Conservation (phyloP, 2,329 filamentous ascomycete genomes). For the Alternaria incomplexa region DNA sequence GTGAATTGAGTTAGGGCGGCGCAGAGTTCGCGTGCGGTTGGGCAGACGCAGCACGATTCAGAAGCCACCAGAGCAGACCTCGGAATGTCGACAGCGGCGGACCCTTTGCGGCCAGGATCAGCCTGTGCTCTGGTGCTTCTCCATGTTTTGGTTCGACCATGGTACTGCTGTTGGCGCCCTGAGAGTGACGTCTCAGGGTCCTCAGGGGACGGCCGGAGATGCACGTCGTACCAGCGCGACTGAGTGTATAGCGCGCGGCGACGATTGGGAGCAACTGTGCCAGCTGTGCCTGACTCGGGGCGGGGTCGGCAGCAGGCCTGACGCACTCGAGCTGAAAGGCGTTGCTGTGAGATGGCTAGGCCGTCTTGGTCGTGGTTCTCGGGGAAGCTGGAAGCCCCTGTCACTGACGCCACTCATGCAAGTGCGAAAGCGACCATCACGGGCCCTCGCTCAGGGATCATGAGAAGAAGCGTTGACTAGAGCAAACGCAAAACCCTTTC, state of each 20-base stretch:
- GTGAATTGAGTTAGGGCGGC: constrained; percentile 10
- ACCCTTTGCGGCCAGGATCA: constrained; percentile 9
- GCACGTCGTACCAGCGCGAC: neutral
- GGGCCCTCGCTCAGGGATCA: constrained; percentile 10
- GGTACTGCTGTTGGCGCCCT: constrained; percentile 13
- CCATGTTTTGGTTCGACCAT: constrained; percentile 13
- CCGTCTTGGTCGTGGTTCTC: constrained; percentile 14
- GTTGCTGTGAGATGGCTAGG: constrained; percentile 1
- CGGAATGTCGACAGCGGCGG: constrained; percentile 13
- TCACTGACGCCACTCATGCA: constrained; percentile 22
- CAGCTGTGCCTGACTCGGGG: constrained; percentile 8
- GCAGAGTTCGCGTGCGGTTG: constrained; percentile 11
- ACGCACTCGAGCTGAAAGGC: constrained; percentile 8
- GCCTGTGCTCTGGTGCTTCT: constrained; percentile 6
- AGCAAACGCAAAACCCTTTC: constrained; percentile 36
- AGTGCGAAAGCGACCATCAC: constrained; percentile 13
- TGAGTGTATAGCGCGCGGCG: neutral
- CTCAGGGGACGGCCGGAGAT: neutral
- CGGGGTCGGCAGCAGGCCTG: constrained; percentile 8
- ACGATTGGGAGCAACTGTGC: neutral
- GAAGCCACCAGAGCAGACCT: constrained; percentile 6
- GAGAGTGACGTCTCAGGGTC: constrained; percentile 17
- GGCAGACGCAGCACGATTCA: constrained; percentile 13
- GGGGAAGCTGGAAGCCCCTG: constrained; percentile 26
- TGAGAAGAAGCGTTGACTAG: constrained; percentile 14